A percentile compares a stretch with the other conserved stretches of the same genome.
Evolutionary conservation across 202 grass and related monocot species (phyloP).

Genomic region (Panicum hallii): DNA sequence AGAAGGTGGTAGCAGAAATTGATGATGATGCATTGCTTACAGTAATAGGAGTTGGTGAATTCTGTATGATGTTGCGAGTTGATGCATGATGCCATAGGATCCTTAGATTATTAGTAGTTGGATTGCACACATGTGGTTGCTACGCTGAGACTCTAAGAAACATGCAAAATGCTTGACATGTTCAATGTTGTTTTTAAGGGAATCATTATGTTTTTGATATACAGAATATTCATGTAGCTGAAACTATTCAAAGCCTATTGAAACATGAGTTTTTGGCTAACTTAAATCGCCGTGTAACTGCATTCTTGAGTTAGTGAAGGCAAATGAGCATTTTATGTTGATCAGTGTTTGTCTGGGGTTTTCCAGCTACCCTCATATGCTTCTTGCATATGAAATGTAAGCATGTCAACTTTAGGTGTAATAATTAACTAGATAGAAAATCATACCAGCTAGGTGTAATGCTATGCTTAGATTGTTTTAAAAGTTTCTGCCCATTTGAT

Average conservation of each 20-base stretch:
- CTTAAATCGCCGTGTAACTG: not conserved
- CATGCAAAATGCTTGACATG: not conserved
- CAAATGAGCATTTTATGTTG: no score
- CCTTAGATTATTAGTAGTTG: not conserved
- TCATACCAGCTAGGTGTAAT: no score
- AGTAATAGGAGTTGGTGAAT: not conserved
- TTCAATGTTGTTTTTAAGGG: no score
- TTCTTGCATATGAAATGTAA: no score
- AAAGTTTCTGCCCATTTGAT: no score
- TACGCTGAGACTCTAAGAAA: not conserved
- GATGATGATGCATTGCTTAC: not conserved
- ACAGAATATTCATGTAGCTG: not conserved
- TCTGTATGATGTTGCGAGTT: not conserved
- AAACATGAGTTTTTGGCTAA: not conserved
- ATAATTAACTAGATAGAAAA: no score
- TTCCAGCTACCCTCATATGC: no score
- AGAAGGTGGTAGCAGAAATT: not conserved
- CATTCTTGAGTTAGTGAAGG: no score
- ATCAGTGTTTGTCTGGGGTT: no score
- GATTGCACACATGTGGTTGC: not conserved
- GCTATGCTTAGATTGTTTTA: no score
- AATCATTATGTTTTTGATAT: not conserved
- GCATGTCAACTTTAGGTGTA: no score
- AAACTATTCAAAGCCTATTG: not conserved
- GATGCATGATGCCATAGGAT: not conserved